phyloP scores from a whole-genome alignment of 2,329 filamentous ascomycete genomes.

The Cladorrhinum sp. region DNA sequence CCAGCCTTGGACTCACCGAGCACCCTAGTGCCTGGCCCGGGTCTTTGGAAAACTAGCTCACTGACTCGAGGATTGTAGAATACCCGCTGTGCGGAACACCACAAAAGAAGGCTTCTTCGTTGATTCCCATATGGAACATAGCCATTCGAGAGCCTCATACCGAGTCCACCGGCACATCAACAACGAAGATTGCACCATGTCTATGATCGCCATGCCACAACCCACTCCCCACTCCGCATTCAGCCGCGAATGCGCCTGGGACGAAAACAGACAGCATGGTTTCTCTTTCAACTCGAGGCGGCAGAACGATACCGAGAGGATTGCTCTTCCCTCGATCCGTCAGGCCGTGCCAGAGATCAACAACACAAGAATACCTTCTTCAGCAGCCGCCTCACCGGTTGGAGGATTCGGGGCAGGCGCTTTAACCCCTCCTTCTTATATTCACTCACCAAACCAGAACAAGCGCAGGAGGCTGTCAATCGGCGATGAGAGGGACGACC shows the following conservation, averaged over 20 bases:
- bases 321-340: constrained; percentile 51
- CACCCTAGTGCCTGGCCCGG: neutral
- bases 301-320: constrained; percentile 36
- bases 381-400: constrained; percentile 36
- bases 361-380: constrained; percentile 32
- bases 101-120: constrained; percentile 18
- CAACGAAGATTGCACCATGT: constrained; percentile 42
- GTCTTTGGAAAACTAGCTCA: neutral
- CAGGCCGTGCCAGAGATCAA: constrained; percentile 29
- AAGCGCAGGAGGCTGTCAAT: constrained; percentile 47
- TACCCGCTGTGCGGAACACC: constrained; percentile 23
- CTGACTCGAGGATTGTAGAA: constrained; percentile 14
- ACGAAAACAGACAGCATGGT: constrained; percentile 35
- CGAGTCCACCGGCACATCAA: constrained; percentile 28
- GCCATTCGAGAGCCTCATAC: constrained; percentile 33
- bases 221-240: constrained; percentile 42
- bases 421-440: constrained; percentile 45
- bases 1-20: neutral
- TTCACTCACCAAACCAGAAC: constrained; percentile 46
- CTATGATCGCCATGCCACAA: constrained; percentile 47
- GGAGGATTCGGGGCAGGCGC: constrained; percentile 22
- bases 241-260: constrained; percentile 40
- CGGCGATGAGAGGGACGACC: constrained; percentile 42
- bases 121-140: constrained; percentile 41
- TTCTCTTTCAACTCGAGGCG: constrained; percentile 32